Conservation (phyloP, 176 grass and related monocot genomes). For the Olyra latifolia region DNA sequence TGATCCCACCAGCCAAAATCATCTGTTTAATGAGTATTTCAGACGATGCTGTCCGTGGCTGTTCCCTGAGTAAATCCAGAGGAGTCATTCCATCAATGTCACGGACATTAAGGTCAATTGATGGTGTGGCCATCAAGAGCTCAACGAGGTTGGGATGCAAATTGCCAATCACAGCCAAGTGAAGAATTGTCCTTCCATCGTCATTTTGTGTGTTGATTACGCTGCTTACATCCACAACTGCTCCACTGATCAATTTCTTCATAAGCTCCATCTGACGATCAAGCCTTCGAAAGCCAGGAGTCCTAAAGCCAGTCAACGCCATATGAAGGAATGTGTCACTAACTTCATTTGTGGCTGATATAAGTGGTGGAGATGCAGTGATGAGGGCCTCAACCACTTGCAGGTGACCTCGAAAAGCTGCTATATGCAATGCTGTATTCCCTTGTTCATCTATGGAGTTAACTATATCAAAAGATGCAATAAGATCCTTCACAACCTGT, state of each 20-base stretch:
- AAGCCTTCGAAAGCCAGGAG: constrained; percentile 76
- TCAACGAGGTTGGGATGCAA: constrained; percentile 64
- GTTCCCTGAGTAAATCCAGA: constrained; percentile 73
- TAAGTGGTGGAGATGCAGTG: constrained; percentile 41
- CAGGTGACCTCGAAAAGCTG: constrained; percentile 79
- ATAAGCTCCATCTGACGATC: constrained; percentile 84
- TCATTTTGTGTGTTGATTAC: constrained; percentile 74
- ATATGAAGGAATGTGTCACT: constrained; percentile 87
- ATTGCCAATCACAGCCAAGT: constrained; percentile 74
- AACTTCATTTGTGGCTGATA: constrained; percentile 56
- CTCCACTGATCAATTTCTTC: constrained; percentile 49
- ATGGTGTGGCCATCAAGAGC: constrained; percentile 62
- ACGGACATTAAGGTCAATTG: constrained; percentile 62
- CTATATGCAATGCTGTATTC: constrained; percentile 81
- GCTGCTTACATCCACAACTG: constrained; percentile 47
- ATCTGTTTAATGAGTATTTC: constrained; percentile 88
- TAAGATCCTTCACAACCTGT: constrained; percentile 70
- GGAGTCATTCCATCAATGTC: constrained; percentile 76
- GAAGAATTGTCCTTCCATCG: constrained; percentile 72
- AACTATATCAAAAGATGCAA: constrained; percentile 48
- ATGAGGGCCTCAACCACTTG: constrained; percentile 56
- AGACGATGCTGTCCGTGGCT: constrained; percentile 61
- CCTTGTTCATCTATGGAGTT: constrained; percentile 62
- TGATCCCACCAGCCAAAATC: constrained; percentile 77
- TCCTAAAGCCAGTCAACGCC: constrained; percentile 76